phyloP scores from a whole-genome alignment of 306 rosid species.

The Dryas drummondii region DNA sequence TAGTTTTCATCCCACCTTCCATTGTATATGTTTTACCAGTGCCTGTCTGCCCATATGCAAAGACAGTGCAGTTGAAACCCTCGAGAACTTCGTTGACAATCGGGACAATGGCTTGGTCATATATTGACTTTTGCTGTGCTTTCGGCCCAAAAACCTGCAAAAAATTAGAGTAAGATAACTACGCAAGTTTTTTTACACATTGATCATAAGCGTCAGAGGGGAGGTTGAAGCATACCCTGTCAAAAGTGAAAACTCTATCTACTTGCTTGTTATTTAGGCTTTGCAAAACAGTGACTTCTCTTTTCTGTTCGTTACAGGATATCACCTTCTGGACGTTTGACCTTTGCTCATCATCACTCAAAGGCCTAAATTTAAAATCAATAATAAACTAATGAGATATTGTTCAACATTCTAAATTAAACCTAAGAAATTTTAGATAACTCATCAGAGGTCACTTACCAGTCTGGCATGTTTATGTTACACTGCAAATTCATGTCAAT shows the following conservation, averaged over 20 bases:
- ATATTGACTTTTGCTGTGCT: conserved; percentile 84
- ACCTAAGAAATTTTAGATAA: neutral
- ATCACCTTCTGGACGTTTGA: conserved; percentile 58
- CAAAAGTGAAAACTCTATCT: conserved; percentile 79
- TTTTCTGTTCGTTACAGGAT: conserved; percentile 73
- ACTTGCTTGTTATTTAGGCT: conserved; percentile 83
- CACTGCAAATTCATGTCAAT: neutral
- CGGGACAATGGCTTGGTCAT: conserved; percentile 92
- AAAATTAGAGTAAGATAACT: conserved; percentile 9
- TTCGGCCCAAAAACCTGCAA: conserved; percentile 85
- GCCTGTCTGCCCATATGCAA: conserved; percentile 98
- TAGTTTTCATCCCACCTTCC: conserved; percentile 95
- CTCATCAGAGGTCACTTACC: neutral
- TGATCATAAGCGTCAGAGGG: neutral
- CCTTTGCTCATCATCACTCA: conserved; percentile 72
- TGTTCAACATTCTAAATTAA: neutral
- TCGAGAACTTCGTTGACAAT: conserved; percentile 93
- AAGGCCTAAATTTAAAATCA: conserved; percentile 53
- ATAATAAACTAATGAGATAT: neutral
- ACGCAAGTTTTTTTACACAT: neutral
- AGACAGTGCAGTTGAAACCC: conserved; percentile 93
- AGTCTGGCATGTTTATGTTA: neutral
- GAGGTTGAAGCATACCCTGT: conserved; percentile 58
- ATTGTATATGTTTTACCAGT: conserved; percentile 98
- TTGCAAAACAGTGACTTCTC: conserved; percentile 82